Percentiles rank a stretch among this genome's conserved stretches.
Evolutionary conservation across 2,329 filamentous ascomycete species (phyloP).

Genomic region (Westerdykella sp.): DNA sequence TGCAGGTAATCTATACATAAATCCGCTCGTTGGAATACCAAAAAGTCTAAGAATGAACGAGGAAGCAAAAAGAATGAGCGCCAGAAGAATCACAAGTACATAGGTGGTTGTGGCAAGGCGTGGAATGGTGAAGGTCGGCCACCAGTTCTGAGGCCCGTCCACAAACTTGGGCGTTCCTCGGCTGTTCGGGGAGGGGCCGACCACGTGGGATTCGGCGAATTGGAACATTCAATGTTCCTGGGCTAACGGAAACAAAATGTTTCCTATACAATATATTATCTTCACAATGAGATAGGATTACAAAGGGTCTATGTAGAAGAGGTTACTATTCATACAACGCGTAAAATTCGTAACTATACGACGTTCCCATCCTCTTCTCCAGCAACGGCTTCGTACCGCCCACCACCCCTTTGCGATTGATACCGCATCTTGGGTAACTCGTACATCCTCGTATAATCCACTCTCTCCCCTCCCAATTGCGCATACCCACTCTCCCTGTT

Average conservation of each 20-base stretch:
- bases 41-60: not conserved
- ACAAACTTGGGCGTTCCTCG: constrained; percentile 2
- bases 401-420: constrained; percentile 34
- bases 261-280: not conserved
- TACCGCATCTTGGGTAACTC: constrained; percentile 70
- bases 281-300: constrained; percentile 3
- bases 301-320: not conserved
- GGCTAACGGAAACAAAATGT: not conserved
- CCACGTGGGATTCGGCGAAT: not conserved
- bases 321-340: not conserved
- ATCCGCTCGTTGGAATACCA: not conserved
- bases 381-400: constrained; percentile 56
- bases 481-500: constrained; percentile 67
- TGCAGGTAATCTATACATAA: not conserved
- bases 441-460: constrained; percentile 88
- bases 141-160: not conserved
- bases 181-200: constrained; percentile 3
- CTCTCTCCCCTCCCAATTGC: constrained; percentile 66
- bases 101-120: not conserved
- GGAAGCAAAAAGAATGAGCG: not conserved
- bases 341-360: not conserved
- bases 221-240: not conserved
- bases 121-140: not conserved
- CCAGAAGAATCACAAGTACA: not conserved
- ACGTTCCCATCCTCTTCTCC: constrained; percentile 19